phyloP scores from a whole-genome alignment of 108 stramenopile species.

The Skeletonema marinoi region DNA sequence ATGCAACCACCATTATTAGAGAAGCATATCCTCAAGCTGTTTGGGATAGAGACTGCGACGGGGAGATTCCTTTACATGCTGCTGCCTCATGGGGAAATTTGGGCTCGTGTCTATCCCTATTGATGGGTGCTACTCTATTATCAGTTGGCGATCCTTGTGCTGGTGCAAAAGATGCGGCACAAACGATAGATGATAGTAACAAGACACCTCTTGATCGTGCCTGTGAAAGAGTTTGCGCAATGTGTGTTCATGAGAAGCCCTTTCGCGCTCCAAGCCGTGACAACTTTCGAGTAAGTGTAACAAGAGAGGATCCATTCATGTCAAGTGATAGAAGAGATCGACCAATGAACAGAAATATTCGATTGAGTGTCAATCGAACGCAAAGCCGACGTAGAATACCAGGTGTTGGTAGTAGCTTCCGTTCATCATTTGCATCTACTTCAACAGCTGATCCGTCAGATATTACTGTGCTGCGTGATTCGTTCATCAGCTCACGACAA shows the following conservation, averaged over 20 bases:
- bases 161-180: constrained; percentile 9
- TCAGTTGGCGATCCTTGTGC: neutral
- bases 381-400: neutral
- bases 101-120: constrained; percentile 24
- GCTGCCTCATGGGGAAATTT: constrained; percentile 40
- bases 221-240: constrained; percentile 26
- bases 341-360: neutral
- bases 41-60: constrained; percentile 38
- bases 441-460: neutral
- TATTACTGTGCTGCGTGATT: constrained; percentile 2
- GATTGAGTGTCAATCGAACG: neutral
- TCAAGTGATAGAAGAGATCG: neutral
- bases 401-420: constrained; percentile 17
- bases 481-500: constrained; percentile 18
- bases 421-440: constrained; percentile 30
- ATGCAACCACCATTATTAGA: constrained; percentile 15
- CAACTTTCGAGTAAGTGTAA: constrained; percentile 9
- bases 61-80: constrained; percentile 38
- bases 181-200: constrained; percentile 8
- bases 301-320: constrained; percentile 28
- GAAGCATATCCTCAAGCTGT: constrained; percentile 29
- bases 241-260: constrained; percentile 7
- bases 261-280: neutral
- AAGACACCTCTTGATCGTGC: constrained; percentile 36
- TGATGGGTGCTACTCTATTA: neutral